Conservation (phyloP, 306 rosid species). For the Prunus davidiana region DNA sequence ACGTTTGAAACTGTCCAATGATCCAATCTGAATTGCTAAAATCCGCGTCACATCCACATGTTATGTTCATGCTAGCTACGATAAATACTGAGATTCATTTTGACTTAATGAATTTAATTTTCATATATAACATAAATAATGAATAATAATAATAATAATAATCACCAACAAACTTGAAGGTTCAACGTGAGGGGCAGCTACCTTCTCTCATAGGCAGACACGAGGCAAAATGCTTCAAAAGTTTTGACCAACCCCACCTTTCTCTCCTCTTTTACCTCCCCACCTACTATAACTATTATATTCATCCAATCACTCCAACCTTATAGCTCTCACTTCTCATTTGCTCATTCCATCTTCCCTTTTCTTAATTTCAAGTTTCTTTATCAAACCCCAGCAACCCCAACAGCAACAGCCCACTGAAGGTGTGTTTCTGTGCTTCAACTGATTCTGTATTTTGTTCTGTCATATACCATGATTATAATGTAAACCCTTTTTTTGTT, state of each 20-base stretch:
- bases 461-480: background rate
- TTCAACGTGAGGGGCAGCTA: constrained; percentile 29
- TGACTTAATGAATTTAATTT: background rate
- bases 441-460: background rate
- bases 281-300: background rate
- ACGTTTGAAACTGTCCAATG: background rate
- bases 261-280: constrained; percentile 8
- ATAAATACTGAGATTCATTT: background rate
- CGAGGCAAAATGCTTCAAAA: constrained; percentile 10
- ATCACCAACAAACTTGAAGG: constrained; percentile 16
- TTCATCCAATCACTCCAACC: background rate
- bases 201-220: constrained; percentile 27
- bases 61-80: background rate
- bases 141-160: background rate
- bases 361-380: constrained; percentile 5
- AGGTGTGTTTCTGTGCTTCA: background rate
- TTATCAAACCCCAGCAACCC: background rate
- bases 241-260: constrained; percentile 16
- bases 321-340: background rate
- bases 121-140: background rate
- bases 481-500: background rate
- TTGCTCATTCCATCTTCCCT: background rate
- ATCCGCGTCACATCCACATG: constrained; percentile 4
- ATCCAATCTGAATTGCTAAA: background rate
- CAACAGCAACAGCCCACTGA: background rate